phyloP scores from a whole-genome alignment of 1,284 basidiomycete genomes.

The Coriolopsis trogii region DNA sequence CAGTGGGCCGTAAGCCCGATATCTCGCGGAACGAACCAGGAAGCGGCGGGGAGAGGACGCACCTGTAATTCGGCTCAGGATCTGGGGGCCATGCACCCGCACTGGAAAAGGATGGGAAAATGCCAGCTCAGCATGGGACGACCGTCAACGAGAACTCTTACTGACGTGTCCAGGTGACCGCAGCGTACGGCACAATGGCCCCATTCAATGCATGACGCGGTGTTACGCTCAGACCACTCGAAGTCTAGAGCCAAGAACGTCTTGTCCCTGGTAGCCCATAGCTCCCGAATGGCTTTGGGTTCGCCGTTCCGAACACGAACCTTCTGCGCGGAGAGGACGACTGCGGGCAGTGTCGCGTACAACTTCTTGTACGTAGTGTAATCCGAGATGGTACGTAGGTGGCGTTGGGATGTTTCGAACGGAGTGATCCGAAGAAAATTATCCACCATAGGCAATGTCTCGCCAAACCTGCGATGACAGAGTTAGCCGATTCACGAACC shows the following conservation, averaged over 20 bases:
- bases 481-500: no score
- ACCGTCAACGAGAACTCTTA: constrained; percentile 28
- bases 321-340: constrained; percentile 69
- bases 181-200: constrained; percentile 81
- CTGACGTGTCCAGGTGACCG: constrained; percentile 72
- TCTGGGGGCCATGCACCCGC: constrained; percentile 78
- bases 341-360: constrained; percentile 72
- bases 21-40: neutral
- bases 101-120: constrained; percentile 40
- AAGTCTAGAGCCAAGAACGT: constrained; percentile 79
- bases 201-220: constrained; percentile 72
- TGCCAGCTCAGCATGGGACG: constrained; percentile 5
- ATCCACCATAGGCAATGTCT: constrained; percentile 68
- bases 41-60: constrained; percentile 18
- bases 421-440: constrained; percentile 68
- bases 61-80: constrained; percentile 82
- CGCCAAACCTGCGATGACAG: constrained; percentile 58
- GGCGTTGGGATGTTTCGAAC: constrained; percentile 69
- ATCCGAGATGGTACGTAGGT: constrained; percentile 72
- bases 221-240: constrained; percentile 79
- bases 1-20: constrained; percentile 8
- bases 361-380: constrained; percentile 74
- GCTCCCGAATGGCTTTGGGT: constrained; percentile 61
- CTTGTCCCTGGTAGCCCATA: constrained; percentile 74
- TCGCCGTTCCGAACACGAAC: constrained; percentile 71